Evolutionary conservation across 1,284 basidiomycete species (phyloP).

Genomic region (Cryptococcus deneoformans): DNA sequence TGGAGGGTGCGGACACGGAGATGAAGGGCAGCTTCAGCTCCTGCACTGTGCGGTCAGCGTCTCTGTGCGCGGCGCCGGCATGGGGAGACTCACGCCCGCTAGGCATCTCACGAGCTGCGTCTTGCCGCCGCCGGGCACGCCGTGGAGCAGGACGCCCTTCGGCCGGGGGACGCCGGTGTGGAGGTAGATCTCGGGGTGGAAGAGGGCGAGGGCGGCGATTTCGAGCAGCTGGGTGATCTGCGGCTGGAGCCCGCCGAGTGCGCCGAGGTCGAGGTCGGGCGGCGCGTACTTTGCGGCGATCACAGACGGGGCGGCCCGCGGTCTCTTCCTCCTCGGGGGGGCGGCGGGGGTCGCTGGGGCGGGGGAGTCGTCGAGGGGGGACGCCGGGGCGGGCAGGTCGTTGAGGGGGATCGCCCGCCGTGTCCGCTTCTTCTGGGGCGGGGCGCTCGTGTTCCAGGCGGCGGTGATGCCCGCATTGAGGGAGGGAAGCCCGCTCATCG

Average conservation of each 20-base stretch:
- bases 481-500: constrained; percentile 23
- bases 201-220: constrained; percentile 89
- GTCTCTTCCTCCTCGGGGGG: constrained; percentile 19
- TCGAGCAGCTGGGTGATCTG: constrained; percentile 93
- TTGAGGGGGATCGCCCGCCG: constrained; percentile 20
- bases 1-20: constrained; percentile 85
- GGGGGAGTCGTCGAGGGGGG: constrained; percentile 2
- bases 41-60: constrained; percentile 48
- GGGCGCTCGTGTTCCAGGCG: constrained; percentile 29
- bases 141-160: constrained; percentile 89
- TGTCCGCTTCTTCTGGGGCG: constrained; percentile 14
- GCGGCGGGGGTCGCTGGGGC: not conserved
- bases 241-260: constrained; percentile 81
- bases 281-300: constrained; percentile 44
- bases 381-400: not conserved
- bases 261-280: constrained; percentile 58
- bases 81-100: constrained; percentile 67
- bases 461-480: constrained; percentile 46
- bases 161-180: constrained; percentile 92
- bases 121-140: constrained; percentile 96
- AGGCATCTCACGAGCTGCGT: constrained; percentile 88
- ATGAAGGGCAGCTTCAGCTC: constrained; percentile 92
- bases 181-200: constrained; percentile 92
- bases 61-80: not conserved
- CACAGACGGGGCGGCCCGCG: constrained; percentile 15